Evolutionary conservation across 495 filamentous ascomycete species (phyloP).

Genomic region (Penicillium ucsense): DNA sequence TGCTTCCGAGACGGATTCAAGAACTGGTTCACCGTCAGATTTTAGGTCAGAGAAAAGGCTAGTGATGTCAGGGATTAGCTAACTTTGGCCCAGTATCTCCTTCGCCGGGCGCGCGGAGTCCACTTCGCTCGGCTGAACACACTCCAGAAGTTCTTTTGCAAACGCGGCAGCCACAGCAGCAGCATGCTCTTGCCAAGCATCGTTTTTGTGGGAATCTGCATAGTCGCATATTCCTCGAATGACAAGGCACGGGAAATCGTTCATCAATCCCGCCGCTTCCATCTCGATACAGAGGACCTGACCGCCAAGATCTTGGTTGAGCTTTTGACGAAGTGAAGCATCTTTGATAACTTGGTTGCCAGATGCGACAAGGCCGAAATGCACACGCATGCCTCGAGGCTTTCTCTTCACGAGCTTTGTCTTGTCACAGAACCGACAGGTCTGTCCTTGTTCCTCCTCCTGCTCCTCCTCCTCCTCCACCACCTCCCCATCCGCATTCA

Average conservation of each 20-base stretch:
- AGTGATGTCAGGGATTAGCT: too few species aligned
- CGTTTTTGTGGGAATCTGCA: conserved; percentile 19
- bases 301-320: conserved; percentile 9
- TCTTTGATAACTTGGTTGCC: conserved; percentile 12
- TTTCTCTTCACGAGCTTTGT: background rate
- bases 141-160: conserved; percentile 8
- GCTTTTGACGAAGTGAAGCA: background rate
- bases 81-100: background rate
- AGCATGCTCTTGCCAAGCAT: conserved; percentile 18
- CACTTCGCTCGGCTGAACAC: too few species aligned
- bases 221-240: conserved; percentile 20
- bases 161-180: conserved; percentile 14
- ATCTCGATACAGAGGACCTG: conserved; percentile 26
- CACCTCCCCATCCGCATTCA: too few species aligned
- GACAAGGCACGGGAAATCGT: conserved; percentile 14
- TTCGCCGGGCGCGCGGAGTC: too few species aligned
- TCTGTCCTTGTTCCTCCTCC: background rate
- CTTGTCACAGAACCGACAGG: background rate
- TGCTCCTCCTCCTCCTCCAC: too few species aligned
- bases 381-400: conserved; percentile 1
- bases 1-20: background rate
- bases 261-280: conserved; percentile 26
- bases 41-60: background rate
- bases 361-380: conserved; percentile 15
- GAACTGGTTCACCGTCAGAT: background rate